Conservation (phyloP, 75 land plant species). For the Selaginella moellendorffii region DNA sequence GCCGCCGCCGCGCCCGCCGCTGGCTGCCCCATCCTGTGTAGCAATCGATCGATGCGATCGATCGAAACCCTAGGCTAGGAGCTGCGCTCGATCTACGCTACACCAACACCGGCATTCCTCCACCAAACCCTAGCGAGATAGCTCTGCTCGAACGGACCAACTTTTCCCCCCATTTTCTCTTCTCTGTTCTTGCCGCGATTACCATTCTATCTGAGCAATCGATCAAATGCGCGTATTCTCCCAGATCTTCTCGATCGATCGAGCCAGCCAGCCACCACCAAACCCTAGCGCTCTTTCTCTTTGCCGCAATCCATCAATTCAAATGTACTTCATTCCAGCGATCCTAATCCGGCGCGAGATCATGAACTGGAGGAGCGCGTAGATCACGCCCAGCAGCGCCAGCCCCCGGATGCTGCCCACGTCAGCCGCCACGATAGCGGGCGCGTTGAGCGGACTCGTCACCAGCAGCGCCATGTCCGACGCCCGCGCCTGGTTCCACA, state of each 20-base stretch:
- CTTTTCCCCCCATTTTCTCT: too few relatives aligned
- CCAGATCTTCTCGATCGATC: not conserved
- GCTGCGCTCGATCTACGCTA: too few relatives aligned
- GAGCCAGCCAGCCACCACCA: not conserved
- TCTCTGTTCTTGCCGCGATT: not conserved
- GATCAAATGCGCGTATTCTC: not conserved
- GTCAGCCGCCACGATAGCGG: constrained; percentile 76
- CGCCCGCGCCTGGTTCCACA: constrained; percentile 88
- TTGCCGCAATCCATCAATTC: constrained; percentile 11
- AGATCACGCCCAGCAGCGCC: constrained; percentile 77
- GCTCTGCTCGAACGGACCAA: too few relatives aligned
- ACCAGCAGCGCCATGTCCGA: constrained; percentile 51
- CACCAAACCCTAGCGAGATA: too few relatives aligned
- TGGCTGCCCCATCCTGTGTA: too few relatives aligned
- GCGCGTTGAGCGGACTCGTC: constrained; percentile 76
- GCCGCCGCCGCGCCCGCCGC: too few relatives aligned
- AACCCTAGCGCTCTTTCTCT: not conserved
- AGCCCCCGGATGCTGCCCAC: constrained; percentile 48
- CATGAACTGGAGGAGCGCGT: constrained; percentile 66
- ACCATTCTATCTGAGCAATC: too few relatives aligned
- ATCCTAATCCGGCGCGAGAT: constrained; percentile 78
- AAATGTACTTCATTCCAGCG: constrained; percentile 92
- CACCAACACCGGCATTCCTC: too few relatives aligned
- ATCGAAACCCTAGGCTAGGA: too few relatives aligned
- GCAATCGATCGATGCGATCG: too few relatives aligned